These are phyloP conservation scores for Calonectria pseudoreteaudii DNA, from an alignment of 2,329 filamentous ascomycete genomes.

Conservation along the genomic window DNA sequence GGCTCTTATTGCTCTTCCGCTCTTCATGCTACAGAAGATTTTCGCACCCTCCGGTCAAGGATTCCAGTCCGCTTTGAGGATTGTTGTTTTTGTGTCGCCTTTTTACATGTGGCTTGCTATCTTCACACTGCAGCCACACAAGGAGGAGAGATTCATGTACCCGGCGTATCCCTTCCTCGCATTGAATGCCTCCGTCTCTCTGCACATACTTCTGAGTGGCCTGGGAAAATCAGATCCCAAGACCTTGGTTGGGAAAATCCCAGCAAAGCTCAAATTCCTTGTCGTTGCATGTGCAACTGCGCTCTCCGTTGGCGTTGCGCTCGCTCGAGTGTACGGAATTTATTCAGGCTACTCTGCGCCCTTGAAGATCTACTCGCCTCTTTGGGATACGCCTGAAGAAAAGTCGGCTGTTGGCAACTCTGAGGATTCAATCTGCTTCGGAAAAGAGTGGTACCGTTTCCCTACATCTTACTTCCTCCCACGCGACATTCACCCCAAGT, in stretches of 20 bases:
- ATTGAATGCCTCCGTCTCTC: constrained; percentile 85
- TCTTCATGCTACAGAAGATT: constrained; percentile 80
- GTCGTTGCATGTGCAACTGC: constrained; percentile 71
- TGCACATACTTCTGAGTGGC: constrained; percentile 83
- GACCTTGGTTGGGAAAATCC: constrained; percentile 76
- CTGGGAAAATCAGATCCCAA: constrained; percentile 78
- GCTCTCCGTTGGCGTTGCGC: constrained; percentile 72
- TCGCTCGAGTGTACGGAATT: constrained; percentile 80
- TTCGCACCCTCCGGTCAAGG: constrained; percentile 71
- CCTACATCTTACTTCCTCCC: constrained; percentile 94
- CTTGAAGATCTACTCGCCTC: constrained; percentile 74
- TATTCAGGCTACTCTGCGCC: constrained; percentile 88
- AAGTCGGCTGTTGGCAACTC: constrained; percentile 62
- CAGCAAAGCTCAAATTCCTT: constrained; percentile 78
- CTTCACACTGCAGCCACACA: constrained; percentile 93
- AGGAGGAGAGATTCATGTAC: constrained; percentile 99
- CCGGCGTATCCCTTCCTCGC: constrained; percentile 92
- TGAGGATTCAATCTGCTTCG: constrained; percentile 84
- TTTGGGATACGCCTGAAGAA: constrained; percentile 66
- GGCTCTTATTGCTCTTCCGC: constrained; percentile 78
- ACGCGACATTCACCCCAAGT: constrained; percentile 85
- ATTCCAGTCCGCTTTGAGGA: constrained; percentile 78
- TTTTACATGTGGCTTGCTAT: constrained; percentile 96
- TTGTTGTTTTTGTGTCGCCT: constrained; percentile 81
- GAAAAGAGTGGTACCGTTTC: constrained; percentile 99